phyloP scores from a whole-genome alignment of 2,329 filamentous ascomycete genomes.

The Fusarium pseudograminearum region DNA sequence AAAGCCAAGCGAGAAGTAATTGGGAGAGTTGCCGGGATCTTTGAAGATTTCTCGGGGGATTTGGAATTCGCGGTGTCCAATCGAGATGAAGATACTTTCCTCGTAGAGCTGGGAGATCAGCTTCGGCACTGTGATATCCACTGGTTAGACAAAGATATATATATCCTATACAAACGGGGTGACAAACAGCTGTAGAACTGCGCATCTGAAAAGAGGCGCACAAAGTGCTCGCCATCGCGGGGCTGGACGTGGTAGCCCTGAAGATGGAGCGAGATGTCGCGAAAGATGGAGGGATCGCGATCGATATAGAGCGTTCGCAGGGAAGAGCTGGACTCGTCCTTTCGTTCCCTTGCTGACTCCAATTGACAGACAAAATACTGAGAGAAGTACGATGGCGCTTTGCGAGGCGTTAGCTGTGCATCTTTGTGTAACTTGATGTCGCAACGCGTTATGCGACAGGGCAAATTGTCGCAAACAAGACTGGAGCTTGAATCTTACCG shows the following conservation, averaged over 20 bases:
- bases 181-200: conserved; percentile 88
- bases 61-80: conserved; percentile 88
- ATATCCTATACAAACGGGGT: background rate
- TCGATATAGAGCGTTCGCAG: conserved; percentile 94
- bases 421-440: background rate
- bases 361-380: conserved; percentile 92
- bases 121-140: conserved; percentile 74
- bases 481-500: conserved; percentile 59
- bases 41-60: conserved; percentile 90
- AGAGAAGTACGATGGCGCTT: conserved; percentile 96
- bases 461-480: conserved; percentile 17
- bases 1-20: conserved; percentile 95
- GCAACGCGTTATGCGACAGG: background rate
- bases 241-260: conserved; percentile 92
- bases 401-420: conserved; percentile 25
- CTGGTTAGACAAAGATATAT: background rate
- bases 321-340: conserved; percentile 60
- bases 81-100: conserved; percentile 90
- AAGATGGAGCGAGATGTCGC: conserved; percentile 88
- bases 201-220: conserved; percentile 91
- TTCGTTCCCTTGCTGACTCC: conserved; percentile 69
- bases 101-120: conserved; percentile 92
- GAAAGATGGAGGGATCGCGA: conserved; percentile 88
- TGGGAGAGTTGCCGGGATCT: conserved; percentile 88
- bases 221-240: conserved; percentile 85